phyloP scores from a whole-genome alignment of 2,329 filamentous ascomycete species.

The Diaporthe vexans region DNA sequence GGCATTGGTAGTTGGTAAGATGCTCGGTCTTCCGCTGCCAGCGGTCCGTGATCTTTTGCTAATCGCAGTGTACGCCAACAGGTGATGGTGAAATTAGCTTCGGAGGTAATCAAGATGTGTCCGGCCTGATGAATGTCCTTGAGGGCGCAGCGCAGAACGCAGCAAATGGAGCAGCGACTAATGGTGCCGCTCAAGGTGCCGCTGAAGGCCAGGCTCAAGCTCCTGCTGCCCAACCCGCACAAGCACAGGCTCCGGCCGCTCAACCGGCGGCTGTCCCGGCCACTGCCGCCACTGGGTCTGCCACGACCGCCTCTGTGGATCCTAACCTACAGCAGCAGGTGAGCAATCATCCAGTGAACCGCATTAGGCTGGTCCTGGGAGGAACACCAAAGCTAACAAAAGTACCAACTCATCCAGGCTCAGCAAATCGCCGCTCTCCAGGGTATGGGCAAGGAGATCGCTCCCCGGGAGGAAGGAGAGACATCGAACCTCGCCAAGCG shows the following conservation, averaged over 20 bases:
- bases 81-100: slow-evolving; percentile 63
- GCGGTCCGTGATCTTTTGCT: neutral
- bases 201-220: slow-evolving; percentile 46
- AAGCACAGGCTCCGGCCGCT: slow-evolving; percentile 44
- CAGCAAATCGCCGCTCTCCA: slow-evolving; percentile 60
- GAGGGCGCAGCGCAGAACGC: slow-evolving; percentile 61
- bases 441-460: slow-evolving; percentile 64
- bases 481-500: slow-evolving; percentile 55
- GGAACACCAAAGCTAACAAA: slow-evolving; percentile 33
- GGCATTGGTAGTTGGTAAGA: slow-evolving; percentile 55
- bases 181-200: slow-evolving; percentile 46
- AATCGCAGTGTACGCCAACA: slow-evolving; percentile 42
- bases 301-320: slow-evolving; percentile 47
- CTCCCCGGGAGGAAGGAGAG: slow-evolving; percentile 52
- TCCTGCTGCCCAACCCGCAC: slow-evolving; percentile 44
- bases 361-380: neutral
- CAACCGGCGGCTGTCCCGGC: slow-evolving; percentile 42
- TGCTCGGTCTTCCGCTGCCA: neutral
- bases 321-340: slow-evolving; percentile 54
- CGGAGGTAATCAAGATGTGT: slow-evolving; percentile 60
- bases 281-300: slow-evolving; percentile 41
- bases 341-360: slow-evolving; percentile 38
- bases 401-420: slow-evolving; percentile 47
- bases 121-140: slow-evolving; percentile 59
- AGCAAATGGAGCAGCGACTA: slow-evolving; percentile 49